Conservation (phyloP, 345 rosid species). For the Salix dunnii region DNA sequence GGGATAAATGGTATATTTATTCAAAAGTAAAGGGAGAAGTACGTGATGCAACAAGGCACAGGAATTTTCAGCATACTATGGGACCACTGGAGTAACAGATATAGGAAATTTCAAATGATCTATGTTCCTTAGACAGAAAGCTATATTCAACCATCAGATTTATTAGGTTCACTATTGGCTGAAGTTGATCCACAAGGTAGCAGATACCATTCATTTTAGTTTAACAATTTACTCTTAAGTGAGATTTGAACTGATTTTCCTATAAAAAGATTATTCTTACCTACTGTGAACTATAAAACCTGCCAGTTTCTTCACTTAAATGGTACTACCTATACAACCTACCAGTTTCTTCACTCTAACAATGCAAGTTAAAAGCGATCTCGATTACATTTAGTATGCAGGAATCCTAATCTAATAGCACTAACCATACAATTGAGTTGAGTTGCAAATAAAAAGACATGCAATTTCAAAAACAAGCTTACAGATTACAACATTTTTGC, state of each 20-base stretch:
- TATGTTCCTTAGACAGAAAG: not conserved
- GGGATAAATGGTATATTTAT: not conserved
- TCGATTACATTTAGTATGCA: not conserved
- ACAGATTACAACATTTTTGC: not conserved
- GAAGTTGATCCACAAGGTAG: not conserved
- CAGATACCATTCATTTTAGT: not conserved
- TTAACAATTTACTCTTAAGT: not conserved
- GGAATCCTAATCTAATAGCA: not conserved
- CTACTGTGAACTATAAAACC: not conserved
- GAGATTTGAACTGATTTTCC: not conserved
- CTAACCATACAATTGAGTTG: not conserved
- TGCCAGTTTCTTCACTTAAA: not conserved
- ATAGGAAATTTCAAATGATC: not conserved
- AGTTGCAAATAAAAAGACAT: not conserved
- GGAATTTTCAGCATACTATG: not conserved
- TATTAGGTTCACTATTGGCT: not conserved
- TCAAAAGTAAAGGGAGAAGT: slow-evolving; percentile 2
- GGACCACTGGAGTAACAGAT: not conserved
- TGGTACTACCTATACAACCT: not conserved
- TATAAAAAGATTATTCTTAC: not conserved
- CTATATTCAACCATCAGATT: not conserved
- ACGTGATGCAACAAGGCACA: not conserved
- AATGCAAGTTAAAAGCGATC: not conserved
- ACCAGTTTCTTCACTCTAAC: not conserved
- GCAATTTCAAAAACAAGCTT: not conserved